Base-by-base conservation (phyloP, 805 yeast genomes). In the Candida stauntonica region DNA sequence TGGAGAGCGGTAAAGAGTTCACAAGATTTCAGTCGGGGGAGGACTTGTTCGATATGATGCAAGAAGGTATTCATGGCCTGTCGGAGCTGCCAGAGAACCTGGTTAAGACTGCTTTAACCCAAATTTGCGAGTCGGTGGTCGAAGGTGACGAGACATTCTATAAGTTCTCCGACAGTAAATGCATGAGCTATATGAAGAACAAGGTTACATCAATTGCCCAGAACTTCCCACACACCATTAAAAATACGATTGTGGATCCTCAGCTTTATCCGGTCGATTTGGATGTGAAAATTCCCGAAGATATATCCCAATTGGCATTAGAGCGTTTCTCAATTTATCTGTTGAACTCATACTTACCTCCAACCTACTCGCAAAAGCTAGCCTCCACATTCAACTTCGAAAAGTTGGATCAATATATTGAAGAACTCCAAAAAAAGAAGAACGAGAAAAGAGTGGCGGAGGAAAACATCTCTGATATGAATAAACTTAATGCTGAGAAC, bases 71-170 rank as follows among this genome's bases (percentile, higher is more conserved):
- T 6, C 36, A 46, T 2, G 38, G 35, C 1, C 27, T 54, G 2
- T 26, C 19, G 7, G 41, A 47, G 9, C 17, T 55, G 0, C 55
- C 57, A 0, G 51, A 45, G 17, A 5, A 14, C 1, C 12, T 46
- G 13, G 17, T 52, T 3, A 26, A 34, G 5, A 20, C 30, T 11
- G 27, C 57, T 15, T 32, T 77, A 21, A 39, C 38, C 0, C 38
- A 45, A n/a, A 61, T 72, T 7, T 60, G 70, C 33, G 75, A 72
- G 21, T 41, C 48, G 2, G 57, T 68, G 3, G 60, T 54, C 18
- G 78, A 72, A 39, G 67, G 62, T 14, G 77, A 64, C 20, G 74
- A 70, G 31, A 31, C 39, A 2, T 74, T 69, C 42, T 72, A 61
- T 55, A 75, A 69, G 50, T 66, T 71, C 21, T 66, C 75, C 2